Evolutionary conservation across 1,284 basidiomycete species (phyloP), one percentile per base, ranked within the genome.

Genomic region (Cerioporus squamosus): DNA sequence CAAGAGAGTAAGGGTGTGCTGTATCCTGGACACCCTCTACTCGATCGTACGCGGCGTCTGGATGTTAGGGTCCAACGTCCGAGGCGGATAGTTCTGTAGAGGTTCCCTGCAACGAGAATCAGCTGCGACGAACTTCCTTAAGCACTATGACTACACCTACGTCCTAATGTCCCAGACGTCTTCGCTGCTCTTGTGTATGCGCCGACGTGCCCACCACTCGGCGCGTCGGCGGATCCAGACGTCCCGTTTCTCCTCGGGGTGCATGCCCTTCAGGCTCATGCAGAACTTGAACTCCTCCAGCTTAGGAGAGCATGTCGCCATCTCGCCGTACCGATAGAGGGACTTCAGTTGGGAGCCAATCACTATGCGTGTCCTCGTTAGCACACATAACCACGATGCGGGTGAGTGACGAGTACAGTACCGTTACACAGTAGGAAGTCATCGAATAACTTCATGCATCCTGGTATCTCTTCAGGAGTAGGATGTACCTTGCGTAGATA

Each of bases 231-330:
- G 80, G 55, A 98, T 88, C 95, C 95, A 99, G 8, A 85, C 84
- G 53, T 92, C 84, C 24, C 91, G 82, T 68, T 86, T 85, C 68
- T 88, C 84, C 55, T 96, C 94, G 10, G 85, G 84, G 49, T 89
- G 83, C 73, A 93, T 79, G 23, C 84, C 81, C 72, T 95, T 96
- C 63, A 91, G 78, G 58, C 88, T 91, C 79, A 98, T 79, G 76
- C 97, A 99, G 76, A 93, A 97, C 76, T 98, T 98, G 83, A 97
- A 97, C 68, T 97, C 95, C 64, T 95, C 89, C 68, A 90, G 83
- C 72, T 97, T 95, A 53, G 81, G 80, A 0, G 78, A 79, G 73
- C 97, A 98, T 60, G 88, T 85, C 1, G 90, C 81, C 67, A 91
- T 82, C 49, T 86, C 80, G 4, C 97, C 97, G 66, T 90, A 88